Evolutionary conservation across 148 eudicot genomes (phyloP).

Genomic region (Talinum fruticosum): DNA sequence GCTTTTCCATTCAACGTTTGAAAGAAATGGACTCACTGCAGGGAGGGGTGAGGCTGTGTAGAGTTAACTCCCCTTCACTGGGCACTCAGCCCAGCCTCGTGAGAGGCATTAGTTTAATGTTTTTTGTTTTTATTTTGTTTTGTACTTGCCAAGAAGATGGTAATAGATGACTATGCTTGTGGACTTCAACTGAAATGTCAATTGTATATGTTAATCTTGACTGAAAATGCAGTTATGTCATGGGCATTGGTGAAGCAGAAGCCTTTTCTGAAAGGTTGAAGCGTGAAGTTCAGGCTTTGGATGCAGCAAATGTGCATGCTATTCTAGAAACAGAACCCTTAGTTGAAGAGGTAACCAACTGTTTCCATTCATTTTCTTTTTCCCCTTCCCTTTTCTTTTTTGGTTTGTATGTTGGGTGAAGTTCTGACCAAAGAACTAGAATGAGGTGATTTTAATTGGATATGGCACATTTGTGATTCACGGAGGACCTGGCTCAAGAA

Average conservation of each 20-base stretch:
- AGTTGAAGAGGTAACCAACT: constrained; percentile 67
- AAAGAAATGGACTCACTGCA: neutral
- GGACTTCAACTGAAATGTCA: neutral
- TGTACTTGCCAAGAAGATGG: neutral
- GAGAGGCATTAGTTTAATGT: neutral
- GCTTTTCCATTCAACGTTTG: neutral
- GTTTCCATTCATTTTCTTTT: neutral
- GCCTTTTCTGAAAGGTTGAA: constrained; percentile 95
- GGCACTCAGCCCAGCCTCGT: neutral
- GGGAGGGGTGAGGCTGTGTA: neutral
- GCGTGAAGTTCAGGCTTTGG: constrained; percentile 96
- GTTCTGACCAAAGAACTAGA: too few species aligned
- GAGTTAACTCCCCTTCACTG: neutral
- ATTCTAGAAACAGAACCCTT: constrained; percentile 85
- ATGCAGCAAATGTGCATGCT: constrained; percentile 99
- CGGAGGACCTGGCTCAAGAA: too few species aligned
- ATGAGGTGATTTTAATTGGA: too few species aligned
- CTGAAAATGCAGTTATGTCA: constrained; percentile 65
- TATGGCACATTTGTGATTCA: too few species aligned
- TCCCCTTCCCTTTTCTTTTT: neutral
- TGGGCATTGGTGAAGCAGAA: constrained; percentile 99
- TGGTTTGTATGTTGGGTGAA: too few species aligned
- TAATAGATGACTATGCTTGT: neutral
- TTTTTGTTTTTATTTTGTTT: neutral
- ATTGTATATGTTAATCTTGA: constrained; percentile 2